These are phyloP conservation scores for Boletus insuetus DNA, from an alignment of 768 basidiomycete species.

Conservation along the genomic window DNA sequence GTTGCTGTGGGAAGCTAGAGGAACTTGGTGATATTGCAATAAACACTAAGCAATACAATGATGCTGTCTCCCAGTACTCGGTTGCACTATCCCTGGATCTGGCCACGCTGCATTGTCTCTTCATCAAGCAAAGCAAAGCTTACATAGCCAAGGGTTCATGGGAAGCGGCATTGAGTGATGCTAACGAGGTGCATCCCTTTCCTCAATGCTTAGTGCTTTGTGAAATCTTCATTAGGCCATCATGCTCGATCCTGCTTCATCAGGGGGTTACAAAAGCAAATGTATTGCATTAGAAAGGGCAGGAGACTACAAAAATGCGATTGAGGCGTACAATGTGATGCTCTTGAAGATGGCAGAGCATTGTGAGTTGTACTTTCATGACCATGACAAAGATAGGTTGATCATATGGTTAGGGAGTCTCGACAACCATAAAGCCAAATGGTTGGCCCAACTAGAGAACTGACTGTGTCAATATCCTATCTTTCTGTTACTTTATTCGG, in stretches of 20 bases:
- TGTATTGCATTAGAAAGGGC: no score
- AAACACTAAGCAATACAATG: no score
- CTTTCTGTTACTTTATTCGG: constrained; percentile 66
- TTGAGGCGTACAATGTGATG: no score
- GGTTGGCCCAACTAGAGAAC: constrained; percentile 44
- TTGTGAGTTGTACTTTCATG: not conserved
- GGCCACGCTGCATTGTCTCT: not conserved
- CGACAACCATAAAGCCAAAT: no score
- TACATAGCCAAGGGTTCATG: not conserved
- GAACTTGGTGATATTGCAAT: not conserved
- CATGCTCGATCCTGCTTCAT: no score
- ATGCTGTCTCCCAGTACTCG: not conserved
- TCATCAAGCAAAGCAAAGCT: not conserved
- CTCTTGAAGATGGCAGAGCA: not conserved
- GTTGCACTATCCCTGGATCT: not conserved
- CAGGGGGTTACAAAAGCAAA: no score
- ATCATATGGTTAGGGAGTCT: no score
- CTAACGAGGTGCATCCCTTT: not conserved
- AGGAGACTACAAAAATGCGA: no score
- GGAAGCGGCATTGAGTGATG: not conserved
- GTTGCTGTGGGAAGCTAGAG: not conserved
- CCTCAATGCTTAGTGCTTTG: not conserved
- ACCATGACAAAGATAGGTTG: no score
- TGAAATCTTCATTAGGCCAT: no score
- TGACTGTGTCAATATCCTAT: constrained; percentile 51